Base-by-base conservation (phyloP, 306 rosid genomes). In the Morella rubra region DNA sequence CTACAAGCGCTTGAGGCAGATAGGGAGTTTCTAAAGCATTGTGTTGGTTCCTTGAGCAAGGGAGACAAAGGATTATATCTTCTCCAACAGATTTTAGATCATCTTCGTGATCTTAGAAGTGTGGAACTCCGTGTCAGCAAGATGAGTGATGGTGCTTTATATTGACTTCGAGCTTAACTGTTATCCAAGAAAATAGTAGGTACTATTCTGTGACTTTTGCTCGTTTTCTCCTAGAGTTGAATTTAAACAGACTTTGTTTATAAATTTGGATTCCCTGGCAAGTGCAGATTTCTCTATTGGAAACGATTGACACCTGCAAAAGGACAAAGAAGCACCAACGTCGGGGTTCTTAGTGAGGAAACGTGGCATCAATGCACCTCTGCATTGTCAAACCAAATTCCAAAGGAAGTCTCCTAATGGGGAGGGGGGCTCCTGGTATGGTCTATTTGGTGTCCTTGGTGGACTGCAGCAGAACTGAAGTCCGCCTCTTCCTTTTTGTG, bases 1-100 rank as follows among this genome's bases (percentile, higher is more conserved):
- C 83, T 95, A 71, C 96, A 92, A 61, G 92, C 93, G 7, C 87
- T 95, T 46, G 99, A 95, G 78, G 93, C 91, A 47, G 97, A 95
- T 60, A 89, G 97, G 69, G 99, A 92, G 82, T 96, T 96, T 79
- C 98, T 96, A 58, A 92, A 89, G 86, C 96, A 92, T 55, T 96
- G 99, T 59, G 79, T 92, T 66, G 80, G 91, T 73, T 95, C 99
- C 67, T 83, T 96, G 89, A 88, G 87, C 82, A 96, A 96, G 87
- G 99, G 98, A 9, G 99, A 92, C 62, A 89, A 91, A 76, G 98
- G 99, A 19, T 61, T 96, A 58, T 65, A 87, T 73, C 90, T 93
- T 84, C 97, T 93, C 74, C 93, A 89, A 83, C 96, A 96, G 85
- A 96, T 96, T 84, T 78, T 96, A 78, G 96, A 91, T 45, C 98